Evolutionary conservation across 2,329 filamentous ascomycete species (phyloP).

Genomic region (Aureobasidium subglaciale): DNA sequence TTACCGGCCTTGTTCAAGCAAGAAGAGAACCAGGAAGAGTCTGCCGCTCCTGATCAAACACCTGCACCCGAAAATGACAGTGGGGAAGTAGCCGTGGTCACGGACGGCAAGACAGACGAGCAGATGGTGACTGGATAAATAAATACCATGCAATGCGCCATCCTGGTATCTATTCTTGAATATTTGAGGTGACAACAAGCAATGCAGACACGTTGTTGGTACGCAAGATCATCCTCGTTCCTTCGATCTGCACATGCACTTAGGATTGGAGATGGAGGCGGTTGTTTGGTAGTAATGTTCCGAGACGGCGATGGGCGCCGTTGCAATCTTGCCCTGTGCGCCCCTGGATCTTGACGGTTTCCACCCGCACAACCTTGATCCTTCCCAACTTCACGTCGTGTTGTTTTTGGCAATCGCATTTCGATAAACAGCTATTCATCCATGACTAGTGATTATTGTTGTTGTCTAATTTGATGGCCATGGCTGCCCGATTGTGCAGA

Average conservation of each 20-base stretch:
- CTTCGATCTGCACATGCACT: constrained; percentile 10
- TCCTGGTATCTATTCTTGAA: background rate
- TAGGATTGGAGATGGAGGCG: constrained; percentile 7
- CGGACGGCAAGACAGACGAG: constrained; percentile 15
- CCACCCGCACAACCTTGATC: constrained; percentile 5
- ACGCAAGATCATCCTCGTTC: constrained; percentile 12
- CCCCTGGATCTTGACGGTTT: background rate
- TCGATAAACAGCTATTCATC: background rate
- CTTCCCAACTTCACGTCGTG: constrained; percentile 6
- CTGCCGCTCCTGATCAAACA: background rate
- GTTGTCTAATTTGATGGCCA: background rate
- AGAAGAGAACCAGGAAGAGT: constrained; percentile 20
- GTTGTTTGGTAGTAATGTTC: constrained; percentile 12
- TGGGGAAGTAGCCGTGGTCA: constrained; percentile 13
- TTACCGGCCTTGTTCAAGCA: constrained; percentile 44
- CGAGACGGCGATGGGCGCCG: constrained; percentile 1
- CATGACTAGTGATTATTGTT: background rate
- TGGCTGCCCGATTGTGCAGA: background rate
- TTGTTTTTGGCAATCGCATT: background rate
- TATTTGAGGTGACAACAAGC: background rate
- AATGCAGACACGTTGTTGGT: constrained; percentile 5
- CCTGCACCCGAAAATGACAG: constrained; percentile 5
- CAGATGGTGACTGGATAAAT: background rate
- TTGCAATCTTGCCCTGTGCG: constrained; percentile 14
- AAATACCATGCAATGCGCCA: constrained; percentile 5